Percentiles rank a stretch among this genome's conserved stretches.
Conservation (phyloP, 1,284 basidiomycete genomes). For the Tilletiaria anomala region DNA sequence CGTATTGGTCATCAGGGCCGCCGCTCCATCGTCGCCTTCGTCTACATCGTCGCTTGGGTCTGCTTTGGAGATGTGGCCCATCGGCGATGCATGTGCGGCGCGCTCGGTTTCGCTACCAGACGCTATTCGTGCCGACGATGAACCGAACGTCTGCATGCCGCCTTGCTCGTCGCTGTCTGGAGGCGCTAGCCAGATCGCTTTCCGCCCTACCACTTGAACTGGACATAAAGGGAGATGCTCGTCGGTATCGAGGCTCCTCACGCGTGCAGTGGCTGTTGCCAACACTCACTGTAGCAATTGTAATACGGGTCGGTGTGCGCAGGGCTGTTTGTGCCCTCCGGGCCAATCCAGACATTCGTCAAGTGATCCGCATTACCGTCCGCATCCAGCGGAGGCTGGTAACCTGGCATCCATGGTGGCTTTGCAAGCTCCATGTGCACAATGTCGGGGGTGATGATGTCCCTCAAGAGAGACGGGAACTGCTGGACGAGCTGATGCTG, state of each 20-base stretch:
- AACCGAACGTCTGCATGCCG: constrained; percentile 5
- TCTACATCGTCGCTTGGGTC: too few species aligned
- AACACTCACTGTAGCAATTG: constrained; percentile 63
- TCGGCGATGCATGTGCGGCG: too few species aligned
- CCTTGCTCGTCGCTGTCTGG: constrained; percentile 27
- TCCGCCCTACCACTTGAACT: constrained; percentile 77
- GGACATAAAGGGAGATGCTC: background rate
- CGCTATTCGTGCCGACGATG: background rate
- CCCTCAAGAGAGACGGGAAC: constrained; percentile 60
- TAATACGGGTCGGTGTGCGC: constrained; percentile 92
- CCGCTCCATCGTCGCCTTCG: constrained; percentile 2
- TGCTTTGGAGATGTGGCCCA: too few species aligned
- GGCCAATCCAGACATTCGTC: constrained; percentile 80
- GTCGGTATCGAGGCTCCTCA: background rate
- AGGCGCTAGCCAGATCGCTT: constrained; percentile 84
- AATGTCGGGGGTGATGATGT: constrained; percentile 72
- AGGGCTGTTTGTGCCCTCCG: constrained; percentile 59
- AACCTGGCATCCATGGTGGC: constrained; percentile 43
- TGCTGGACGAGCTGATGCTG: constrained; percentile 75
- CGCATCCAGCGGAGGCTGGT: constrained; percentile 54
- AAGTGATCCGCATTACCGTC: constrained; percentile 48
- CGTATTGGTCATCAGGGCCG: constrained; percentile 16
- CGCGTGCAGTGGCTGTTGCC: background rate
- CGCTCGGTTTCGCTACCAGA: background rate
- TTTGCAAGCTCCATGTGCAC: constrained; percentile 56